Evolutionary conservation across 2,329 filamentous ascomycete species (phyloP), one percentile per base, ranked within the genome.

Genomic region (Alternaria brassicae): DNA sequence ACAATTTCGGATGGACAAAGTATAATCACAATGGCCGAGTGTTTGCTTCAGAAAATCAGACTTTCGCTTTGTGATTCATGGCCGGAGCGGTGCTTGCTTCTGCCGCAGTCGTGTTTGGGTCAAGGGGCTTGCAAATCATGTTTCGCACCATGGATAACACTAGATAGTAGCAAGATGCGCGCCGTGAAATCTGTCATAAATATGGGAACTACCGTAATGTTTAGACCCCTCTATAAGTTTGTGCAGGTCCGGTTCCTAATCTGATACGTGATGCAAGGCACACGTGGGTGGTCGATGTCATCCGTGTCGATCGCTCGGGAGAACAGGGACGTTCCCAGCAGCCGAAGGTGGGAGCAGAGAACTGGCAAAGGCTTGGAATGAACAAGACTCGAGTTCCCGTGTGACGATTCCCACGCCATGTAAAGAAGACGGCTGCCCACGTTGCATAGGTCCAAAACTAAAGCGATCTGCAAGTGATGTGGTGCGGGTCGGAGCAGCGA

Each of bases 231-330:
- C 25, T 48, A 15, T 25, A 15, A 15, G 44, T 48, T 48, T 40
- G 19, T 40, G 15, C 37, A 7, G 23, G 44, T 48, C 44, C 19
- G 28, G 28, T 25, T 40, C 28, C 13, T 25, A 19, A 48, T 23
- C n/a, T n/a, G n/a, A 9, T 52, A 17, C 40, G 27, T 52, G 37
- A n/a, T 52, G 48, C 48, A 40, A 12, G 17, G 15, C 36, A 32
- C 15, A 39, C 48, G 30, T 36, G 13, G 28, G 27, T 19, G 32
- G 30, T 57, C 40, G 48, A 57, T 57, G 48, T 53, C 54, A 57
- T 57, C 39, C 32, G 15, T 34, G 48, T 30, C 39, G 30, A 57
- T 53, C 30, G 15, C 17, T 28, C 47, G 36, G 47, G 39, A 23
- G 15, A 27, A 7, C 36, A 51, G 53, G 37, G 30, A 47, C 32